phyloP scores from a whole-genome alignment of 129 eudicot species.

The Smallanthus sonchifolius region DNA sequence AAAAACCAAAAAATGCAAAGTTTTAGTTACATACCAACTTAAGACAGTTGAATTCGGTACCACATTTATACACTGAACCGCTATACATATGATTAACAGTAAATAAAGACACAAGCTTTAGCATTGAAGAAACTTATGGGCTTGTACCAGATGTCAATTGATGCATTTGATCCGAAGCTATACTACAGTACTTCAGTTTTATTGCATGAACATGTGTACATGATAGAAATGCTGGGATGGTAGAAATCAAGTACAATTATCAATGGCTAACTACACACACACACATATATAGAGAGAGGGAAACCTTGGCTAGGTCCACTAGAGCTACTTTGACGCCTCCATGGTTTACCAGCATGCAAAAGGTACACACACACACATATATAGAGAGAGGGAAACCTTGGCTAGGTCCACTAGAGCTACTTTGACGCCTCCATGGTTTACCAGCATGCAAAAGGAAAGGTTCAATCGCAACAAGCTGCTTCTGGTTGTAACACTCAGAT shows the following conservation, averaged over 20 bases:
- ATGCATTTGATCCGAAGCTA: not conserved
- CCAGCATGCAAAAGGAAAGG: constrained; percentile 81
- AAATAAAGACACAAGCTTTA: not conserved
- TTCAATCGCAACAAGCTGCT: constrained; percentile 80
- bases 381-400: constrained; percentile 65
- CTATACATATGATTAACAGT: not conserved
- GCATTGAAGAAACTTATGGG: not conserved
- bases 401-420: constrained; percentile 35
- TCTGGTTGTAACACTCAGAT: constrained; percentile 63
- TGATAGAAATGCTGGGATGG: not conserved
- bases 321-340: constrained; percentile 55
- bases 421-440: constrained; percentile 77
- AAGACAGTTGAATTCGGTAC: not conserved
- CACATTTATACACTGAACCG: not conserved
- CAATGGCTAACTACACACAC: not conserved
- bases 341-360: constrained; percentile 87
- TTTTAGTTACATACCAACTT: not conserved
- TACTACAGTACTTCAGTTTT: not conserved
- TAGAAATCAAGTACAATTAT: not conserved
- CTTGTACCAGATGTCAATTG: not conserved
- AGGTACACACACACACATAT: constrained; percentile 12
- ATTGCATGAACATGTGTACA: not conserved
- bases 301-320: constrained; percentile 52
- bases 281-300: not conserved
- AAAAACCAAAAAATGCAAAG: not conserved